Evolutionary conservation across 2,329 filamentous ascomycete species (phyloP).

Genomic region (Colletotrichum orbiculare): DNA sequence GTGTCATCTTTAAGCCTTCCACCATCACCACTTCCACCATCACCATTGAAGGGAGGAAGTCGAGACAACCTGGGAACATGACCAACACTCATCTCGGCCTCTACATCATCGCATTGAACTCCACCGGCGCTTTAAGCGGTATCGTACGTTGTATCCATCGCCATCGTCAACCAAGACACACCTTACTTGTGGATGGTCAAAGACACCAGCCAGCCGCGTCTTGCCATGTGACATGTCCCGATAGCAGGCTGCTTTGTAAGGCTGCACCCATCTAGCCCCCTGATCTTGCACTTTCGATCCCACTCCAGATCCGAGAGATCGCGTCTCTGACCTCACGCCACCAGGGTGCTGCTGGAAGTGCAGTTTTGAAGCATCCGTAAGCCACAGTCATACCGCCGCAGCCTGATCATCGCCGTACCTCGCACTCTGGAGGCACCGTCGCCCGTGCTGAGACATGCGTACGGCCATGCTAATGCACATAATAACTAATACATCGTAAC

Average conservation of each 20-base stretch:
- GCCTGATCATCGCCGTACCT: conserved; percentile 21
- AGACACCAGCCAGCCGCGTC: background rate
- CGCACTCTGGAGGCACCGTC: background rate
- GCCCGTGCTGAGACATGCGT: conserved; percentile 6
- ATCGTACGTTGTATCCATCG: background rate
- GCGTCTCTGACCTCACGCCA: background rate
- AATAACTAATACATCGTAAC: no score
- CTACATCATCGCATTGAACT: no score
- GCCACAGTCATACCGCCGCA: conserved; percentile 14
- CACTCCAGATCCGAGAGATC: conserved; percentile 10
- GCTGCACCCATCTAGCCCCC: conserved; percentile 23
- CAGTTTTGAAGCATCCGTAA: background rate
- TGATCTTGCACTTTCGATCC: conserved; percentile 14
- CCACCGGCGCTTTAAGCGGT: no score
- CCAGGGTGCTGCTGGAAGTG: no score
- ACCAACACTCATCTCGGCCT: no score
- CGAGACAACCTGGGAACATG: no score
- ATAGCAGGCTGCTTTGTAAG: conserved; percentile 13
- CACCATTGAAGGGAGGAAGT: no score
- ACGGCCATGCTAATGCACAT: no score
- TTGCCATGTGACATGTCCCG: background rate
- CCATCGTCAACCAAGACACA: background rate
- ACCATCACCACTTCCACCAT: no score
- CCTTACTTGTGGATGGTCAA: conserved; percentile 22
- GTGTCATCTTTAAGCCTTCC: no score